Evolutionary conservation across 2,329 filamentous ascomycete genomes (phyloP).

Genomic region (Ophiostoma australiae): DNA sequence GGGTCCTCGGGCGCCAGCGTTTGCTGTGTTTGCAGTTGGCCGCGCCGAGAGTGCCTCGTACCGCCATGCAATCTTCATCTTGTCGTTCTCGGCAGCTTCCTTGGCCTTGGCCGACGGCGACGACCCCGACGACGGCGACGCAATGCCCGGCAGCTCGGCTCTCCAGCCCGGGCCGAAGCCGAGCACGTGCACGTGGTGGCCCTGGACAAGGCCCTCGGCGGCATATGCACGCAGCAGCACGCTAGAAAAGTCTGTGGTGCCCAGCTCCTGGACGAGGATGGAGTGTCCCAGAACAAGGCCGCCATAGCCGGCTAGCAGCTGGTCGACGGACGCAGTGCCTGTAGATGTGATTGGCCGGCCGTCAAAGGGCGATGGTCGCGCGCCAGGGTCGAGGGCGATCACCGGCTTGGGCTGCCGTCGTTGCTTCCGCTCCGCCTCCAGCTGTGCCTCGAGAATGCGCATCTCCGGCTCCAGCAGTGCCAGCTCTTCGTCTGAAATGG

Average conservation of each 20-base stretch:
- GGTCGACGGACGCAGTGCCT: slow-evolving; percentile 79
- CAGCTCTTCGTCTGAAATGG: slow-evolving; percentile 15
- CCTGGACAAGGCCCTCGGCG: slow-evolving; percentile 87
- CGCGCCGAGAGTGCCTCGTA: slow-evolving; percentile 67
- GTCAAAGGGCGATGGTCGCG: slow-evolving; percentile 82
- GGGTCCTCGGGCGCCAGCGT: not conserved
- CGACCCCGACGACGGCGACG: slow-evolving; percentile 39
- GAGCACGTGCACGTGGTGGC: slow-evolving; percentile 80
- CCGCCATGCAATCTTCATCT: slow-evolving; percentile 99
- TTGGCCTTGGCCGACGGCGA: slow-evolving; percentile 37
- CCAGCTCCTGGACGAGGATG: slow-evolving; percentile 77
- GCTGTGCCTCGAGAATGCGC: slow-evolving; percentile 18
- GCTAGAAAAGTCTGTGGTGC: slow-evolving; percentile 90
- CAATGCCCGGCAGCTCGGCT: slow-evolving; percentile 71
- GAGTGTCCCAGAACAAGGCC: slow-evolving; percentile 78
- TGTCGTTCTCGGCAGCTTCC: slow-evolving; percentile 50
- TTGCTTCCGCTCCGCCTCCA: slow-evolving; percentile 20
- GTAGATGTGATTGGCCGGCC: slow-evolving; percentile 87
- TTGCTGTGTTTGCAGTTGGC: not conserved
- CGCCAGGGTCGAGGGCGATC: slow-evolving; percentile 41
- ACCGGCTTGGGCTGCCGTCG: not conserved
- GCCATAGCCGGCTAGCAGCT: slow-evolving; percentile 76
- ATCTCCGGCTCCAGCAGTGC: slow-evolving; percentile 23
- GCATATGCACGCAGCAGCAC: slow-evolving; percentile 82
- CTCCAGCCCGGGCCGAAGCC: slow-evolving; percentile 77